These are phyloP conservation scores for Zhuliangozyma parablackwelliae DNA, from an alignment of 1,139 yeast species.

Conservation along the genomic window DNA sequence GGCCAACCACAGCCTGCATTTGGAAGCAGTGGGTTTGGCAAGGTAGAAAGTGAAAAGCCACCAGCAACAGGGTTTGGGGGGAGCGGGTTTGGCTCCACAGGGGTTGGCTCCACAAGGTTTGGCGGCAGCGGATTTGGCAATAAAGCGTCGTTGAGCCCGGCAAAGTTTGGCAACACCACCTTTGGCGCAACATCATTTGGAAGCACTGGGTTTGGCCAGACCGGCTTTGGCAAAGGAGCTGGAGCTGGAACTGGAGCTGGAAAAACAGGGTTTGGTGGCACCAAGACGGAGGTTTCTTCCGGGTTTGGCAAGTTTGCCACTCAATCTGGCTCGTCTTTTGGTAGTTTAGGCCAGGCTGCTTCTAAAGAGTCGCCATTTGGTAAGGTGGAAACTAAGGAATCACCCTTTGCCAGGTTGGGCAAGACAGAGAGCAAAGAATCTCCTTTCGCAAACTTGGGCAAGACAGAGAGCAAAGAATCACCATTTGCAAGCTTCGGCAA, in stretches of 20 bases:
- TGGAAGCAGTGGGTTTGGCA: background rate
- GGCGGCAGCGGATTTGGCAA: background rate
- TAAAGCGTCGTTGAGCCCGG: background rate
- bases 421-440: slow-evolving; percentile 1
- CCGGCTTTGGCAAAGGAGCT: slow-evolving; percentile 10
- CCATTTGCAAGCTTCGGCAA: background rate
- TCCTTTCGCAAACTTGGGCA: slow-evolving; percentile 1
- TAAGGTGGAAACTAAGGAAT: background rate
- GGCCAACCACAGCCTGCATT: background rate
- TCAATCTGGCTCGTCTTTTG: slow-evolving; percentile 1
- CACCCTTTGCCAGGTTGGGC: slow-evolving; percentile 8
- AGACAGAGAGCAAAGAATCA: background rate
- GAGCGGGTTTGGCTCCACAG: slow-evolving; percentile 9
- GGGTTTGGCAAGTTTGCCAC: slow-evolving; percentile 6
- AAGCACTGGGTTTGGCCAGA: slow-evolving; percentile 13
- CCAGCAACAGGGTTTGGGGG: slow-evolving; percentile 6
- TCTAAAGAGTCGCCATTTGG: background rate
- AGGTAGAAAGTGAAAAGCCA: too few species aligned
- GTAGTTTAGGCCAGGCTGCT: background rate
- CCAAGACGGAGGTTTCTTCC: slow-evolving; percentile 1
- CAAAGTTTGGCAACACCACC: slow-evolving; percentile 10
- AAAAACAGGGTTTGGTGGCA: slow-evolving; percentile 6
- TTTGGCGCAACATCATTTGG: slow-evolving; percentile 13
- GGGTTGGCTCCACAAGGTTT: background rate
- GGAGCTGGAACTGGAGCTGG: slow-evolving; percentile 6